Evolutionary conservation across 129 eudicot genomes (phyloP).

Genomic region (Arctium minus): DNA sequence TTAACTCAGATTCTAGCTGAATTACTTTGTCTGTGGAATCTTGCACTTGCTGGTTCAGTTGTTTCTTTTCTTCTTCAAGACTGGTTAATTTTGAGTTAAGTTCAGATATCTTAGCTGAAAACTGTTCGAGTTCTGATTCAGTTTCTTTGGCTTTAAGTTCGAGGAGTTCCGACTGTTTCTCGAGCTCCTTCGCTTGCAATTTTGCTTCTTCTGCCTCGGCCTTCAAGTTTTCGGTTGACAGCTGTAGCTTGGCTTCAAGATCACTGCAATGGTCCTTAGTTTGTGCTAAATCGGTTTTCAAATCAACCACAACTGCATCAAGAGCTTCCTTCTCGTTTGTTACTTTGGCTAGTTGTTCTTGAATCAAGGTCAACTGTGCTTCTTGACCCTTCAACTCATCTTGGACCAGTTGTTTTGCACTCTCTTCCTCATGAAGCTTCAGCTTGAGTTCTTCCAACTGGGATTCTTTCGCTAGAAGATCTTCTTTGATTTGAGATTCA

Average conservation of each 20-base stretch:
- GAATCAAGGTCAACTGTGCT: constrained; percentile 25
- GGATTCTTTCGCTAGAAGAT: constrained; percentile 48
- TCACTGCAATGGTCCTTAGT: constrained; percentile 54
- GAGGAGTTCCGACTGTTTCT: constrained; percentile 34
- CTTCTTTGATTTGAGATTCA: constrained; percentile 45
- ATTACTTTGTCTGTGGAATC: constrained; percentile 40
- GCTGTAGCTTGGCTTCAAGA: constrained; percentile 60
- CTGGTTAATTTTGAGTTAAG: constrained; percentile 31
- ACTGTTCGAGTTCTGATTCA: constrained; percentile 46
- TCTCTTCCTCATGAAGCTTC: constrained; percentile 51
- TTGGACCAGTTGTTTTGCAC: constrained; percentile 32
- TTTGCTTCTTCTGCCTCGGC: constrained; percentile 56
- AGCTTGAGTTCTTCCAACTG: constrained; percentile 52
- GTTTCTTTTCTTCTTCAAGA: constrained; percentile 65
- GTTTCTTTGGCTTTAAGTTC: constrained; percentile 50
- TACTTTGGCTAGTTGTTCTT: constrained; percentile 50
- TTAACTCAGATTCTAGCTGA: constrained; percentile 48
- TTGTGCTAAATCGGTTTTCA: constrained; percentile 36
- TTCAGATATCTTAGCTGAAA: constrained; percentile 45
- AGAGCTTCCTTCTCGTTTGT: constrained; percentile 43
- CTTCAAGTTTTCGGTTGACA: constrained; percentile 45
- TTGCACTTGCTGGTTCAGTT: constrained; percentile 38
- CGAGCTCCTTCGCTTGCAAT: constrained; percentile 44
- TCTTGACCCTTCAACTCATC: constrained; percentile 31
- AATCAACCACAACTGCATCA: constrained; percentile 52